These are phyloP conservation scores for Silene conica DNA, from an alignment of 148 eudicot species.

Conservation along the genomic window DNA sequence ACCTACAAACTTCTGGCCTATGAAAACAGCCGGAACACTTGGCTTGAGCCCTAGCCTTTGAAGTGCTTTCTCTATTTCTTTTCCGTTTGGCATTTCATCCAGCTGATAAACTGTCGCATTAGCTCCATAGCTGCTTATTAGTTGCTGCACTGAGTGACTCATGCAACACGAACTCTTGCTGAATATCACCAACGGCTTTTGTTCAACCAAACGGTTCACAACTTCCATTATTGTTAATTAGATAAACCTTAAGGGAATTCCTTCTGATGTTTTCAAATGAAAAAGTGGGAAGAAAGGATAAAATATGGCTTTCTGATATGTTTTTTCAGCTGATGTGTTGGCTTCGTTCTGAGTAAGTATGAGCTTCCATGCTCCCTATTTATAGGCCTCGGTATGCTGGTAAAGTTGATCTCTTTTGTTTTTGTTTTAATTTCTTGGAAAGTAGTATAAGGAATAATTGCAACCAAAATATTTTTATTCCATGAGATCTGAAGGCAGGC, in stretches of 20 bases:
- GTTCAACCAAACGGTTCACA: slow-evolving; percentile 36
- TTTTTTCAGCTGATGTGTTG: background rate
- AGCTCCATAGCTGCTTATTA: slow-evolving; percentile 60
- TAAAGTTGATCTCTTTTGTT: background rate
- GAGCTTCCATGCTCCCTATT: slow-evolving; percentile 14
- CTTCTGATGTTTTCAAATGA: background rate
- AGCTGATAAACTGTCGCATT: slow-evolving; percentile 54
- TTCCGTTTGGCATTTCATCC: slow-evolving; percentile 50
- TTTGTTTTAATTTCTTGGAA: background rate
- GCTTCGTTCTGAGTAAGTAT: slow-evolving; percentile 10
- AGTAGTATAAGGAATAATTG: slow-evolving; percentile 10
- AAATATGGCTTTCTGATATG: background rate
- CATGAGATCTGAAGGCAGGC: slow-evolving; percentile 13
- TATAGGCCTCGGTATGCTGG: slow-evolving; percentile 5
- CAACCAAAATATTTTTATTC: slow-evolving; percentile 8
- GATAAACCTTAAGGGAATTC: background rate
- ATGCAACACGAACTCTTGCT: slow-evolving; percentile 60
- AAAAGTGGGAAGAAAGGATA: background rate
- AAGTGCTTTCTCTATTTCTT: slow-evolving; percentile 50
- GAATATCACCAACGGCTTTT: slow-evolving; percentile 67
- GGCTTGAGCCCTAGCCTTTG: slow-evolving; percentile 38
- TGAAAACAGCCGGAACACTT: slow-evolving; percentile 60
- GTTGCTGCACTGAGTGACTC: slow-evolving; percentile 48
- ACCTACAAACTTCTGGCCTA: slow-evolving; percentile 54
- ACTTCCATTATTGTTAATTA: slow-evolving; percentile 36